Conservation (phyloP, 345 rosid species). For the Hibiscus trionum region DNA sequence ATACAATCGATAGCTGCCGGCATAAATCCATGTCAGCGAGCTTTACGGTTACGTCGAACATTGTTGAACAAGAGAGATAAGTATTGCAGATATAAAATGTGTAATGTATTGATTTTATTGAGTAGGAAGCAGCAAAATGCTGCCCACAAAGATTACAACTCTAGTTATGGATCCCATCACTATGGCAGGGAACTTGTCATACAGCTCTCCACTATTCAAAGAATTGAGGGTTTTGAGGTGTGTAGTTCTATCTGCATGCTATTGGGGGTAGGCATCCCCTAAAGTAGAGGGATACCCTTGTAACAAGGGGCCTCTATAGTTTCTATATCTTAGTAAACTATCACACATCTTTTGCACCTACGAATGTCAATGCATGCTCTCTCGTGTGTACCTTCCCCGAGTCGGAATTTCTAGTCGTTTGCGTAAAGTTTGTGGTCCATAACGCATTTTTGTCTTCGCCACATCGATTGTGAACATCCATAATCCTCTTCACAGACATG, state of each 20-base stretch:
- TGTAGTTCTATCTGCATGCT: not conserved
- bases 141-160: not conserved
- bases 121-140: conserved; percentile 16
- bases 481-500: conserved; percentile 56
- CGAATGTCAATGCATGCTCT: not conserved
- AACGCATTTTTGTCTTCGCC: conserved; percentile 51
- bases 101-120: conserved; percentile 10
- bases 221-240: not conserved
- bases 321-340: not conserved
- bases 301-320: not conserved
- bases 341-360: not conserved
- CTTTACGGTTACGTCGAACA: not conserved
- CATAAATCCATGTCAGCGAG: not conserved
- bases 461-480: conserved; percentile 58
- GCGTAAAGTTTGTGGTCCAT: conserved; percentile 41
- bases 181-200: conserved; percentile 25
- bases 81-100: not conserved
- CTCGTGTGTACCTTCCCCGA: conserved; percentile 4
- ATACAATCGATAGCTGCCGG: not conserved
- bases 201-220: conserved; percentile 25
- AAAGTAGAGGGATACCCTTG: not conserved
- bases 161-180: conserved; percentile 13
- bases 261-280: not conserved
- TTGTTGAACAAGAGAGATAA: too few relatives aligned
- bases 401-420: not conserved